Percentiles rank a stretch among this genome's conserved stretches.
Evolutionary conservation across 805 yeast species (phyloP).

Genomic region (Yarrowia sp.): DNA sequence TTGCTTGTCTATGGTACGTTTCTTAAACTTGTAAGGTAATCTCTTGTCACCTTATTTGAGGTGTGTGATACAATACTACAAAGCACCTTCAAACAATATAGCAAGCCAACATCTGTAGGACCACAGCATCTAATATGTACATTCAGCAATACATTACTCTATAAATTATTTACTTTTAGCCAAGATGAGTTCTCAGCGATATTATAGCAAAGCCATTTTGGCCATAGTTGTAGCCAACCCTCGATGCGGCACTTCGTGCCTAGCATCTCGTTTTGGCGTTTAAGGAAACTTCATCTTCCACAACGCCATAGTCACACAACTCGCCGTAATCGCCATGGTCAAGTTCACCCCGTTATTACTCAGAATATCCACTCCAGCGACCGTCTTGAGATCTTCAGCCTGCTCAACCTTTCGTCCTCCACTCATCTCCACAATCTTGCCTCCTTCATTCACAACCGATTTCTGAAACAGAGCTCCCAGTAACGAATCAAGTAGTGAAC

Average conservation of each 20-base stretch:
- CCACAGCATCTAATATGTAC: no score
- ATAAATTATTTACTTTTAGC: not conserved
- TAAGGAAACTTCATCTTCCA: slow-evolving; percentile 29
- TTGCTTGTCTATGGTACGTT: no score
- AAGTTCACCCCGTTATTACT: slow-evolving; percentile 46
- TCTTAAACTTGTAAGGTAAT: no score
- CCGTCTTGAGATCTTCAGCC: slow-evolving; percentile 32
- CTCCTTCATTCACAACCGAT: slow-evolving; percentile 40
- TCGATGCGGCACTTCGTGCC: no score
- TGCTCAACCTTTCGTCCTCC: slow-evolving; percentile 33
- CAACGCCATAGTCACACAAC: slow-evolving; percentile 37
- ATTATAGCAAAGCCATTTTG: no score
- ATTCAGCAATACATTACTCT: not conserved
- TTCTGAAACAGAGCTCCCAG: slow-evolving; percentile 46
- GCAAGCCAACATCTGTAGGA: no score
- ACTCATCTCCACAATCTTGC: slow-evolving; percentile 42
- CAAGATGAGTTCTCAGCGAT: no score
- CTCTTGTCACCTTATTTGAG: no score
- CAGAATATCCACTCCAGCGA: slow-evolving; percentile 41
- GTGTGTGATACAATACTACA: no score
- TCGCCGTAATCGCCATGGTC: slow-evolving; percentile 39
- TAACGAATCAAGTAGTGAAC: slow-evolving; percentile 45
- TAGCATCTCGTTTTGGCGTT: not conserved
- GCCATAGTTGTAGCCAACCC: no score
- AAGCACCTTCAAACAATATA: no score